Evolutionary conservation across 768 basidiomycete species (phyloP), one percentile per base, ranked within the genome.

Genomic region (Kwoniella heveanensis): DNA sequence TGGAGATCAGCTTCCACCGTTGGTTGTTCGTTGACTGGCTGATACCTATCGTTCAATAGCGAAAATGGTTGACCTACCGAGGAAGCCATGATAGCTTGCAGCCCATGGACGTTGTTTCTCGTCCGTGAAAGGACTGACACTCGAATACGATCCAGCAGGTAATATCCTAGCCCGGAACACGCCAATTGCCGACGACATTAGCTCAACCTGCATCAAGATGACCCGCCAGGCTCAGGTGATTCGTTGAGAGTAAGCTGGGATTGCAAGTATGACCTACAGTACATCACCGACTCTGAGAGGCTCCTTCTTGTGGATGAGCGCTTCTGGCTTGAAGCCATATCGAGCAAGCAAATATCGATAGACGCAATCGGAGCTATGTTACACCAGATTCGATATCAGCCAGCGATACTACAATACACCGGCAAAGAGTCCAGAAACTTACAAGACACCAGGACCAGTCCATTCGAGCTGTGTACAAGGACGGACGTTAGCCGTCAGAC

Each of bases 381-480:
- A 24, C 32, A 57, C 6, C 54, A 37, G 3, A 56, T n/a, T n/a
- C n/a, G n/a, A n/a, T n/a, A n/a, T n/a, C 25, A 7, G 37, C 44
- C 54, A 44, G 13, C 22, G 1, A 25, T 24, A 57, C 22, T n/a
- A n/a, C n/a, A n/a, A n/a, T n/a, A n/a, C n/a, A n/a, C n/a, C n/a
- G n/a, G n/a, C n/a, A n/a, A n/a, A n/a, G n/a, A n/a, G n/a, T n/a
- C n/a, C n/a, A n/a, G n/a, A n/a, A 7, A 46, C 66, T 58, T 37
- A 64, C 59, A 74, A 74, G 9, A 74, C 60, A 1, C 70, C 73
- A 1, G 73, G 73, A 1, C 73, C 73, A 0, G 73, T 71, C 73
- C 73, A 74, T 55, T 74, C 65, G 17, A 70, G 65, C 64, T 65
- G 32, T 27, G 10, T 32, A 32, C 13, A 32, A 5, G 32, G 32